phyloP scores from a whole-genome alignment of 169 alveolate species.

The Miamiensis avidus region DNA sequence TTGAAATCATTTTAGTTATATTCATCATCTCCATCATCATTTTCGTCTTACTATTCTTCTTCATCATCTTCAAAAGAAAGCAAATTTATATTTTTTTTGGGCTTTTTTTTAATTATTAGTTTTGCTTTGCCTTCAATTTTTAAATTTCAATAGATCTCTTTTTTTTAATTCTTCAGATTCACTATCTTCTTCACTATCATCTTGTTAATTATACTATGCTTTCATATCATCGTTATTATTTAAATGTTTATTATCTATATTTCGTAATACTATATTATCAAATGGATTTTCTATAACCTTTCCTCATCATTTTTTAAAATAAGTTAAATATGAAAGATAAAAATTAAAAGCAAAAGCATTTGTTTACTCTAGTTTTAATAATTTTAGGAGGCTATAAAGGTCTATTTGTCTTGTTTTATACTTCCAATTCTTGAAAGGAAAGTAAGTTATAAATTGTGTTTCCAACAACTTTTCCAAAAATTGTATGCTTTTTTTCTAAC shows the following conservation, averaged over 20 bases:
- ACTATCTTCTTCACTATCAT: conserved; percentile 37
- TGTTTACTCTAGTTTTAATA: conserved; percentile 34
- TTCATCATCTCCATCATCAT: conserved; percentile 50
- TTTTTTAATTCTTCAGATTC: conserved; percentile 27
- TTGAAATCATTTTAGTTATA: conserved; percentile 39
- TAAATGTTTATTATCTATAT: conserved; percentile 31
- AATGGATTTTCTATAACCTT: conserved; percentile 75
- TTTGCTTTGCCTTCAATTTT: conserved; percentile 17
- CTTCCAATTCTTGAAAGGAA: conserved; percentile 65
- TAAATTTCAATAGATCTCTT: conserved; percentile 25
- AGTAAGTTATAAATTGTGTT: conserved; percentile 81
- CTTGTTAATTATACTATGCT: conserved; percentile 28
- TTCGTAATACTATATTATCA: conserved; percentile 64
- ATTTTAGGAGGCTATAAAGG: conserved; percentile 80
- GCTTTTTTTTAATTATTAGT: too few species aligned
- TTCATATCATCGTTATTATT: conserved; percentile 24
- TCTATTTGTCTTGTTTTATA: conserved; percentile 73
- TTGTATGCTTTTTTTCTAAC: conserved; percentile 89
- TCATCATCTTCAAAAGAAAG: conserved; percentile 67
- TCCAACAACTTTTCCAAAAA: conserved; percentile 93
- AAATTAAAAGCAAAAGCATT: too few species aligned
- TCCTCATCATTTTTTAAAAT: too few species aligned
- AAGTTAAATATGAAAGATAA: too few species aligned
- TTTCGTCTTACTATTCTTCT: conserved; percentile 48
- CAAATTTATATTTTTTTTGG: conserved; percentile 55